phyloP scores from a whole-genome alignment of 2,329 filamentous ascomycete species.

The Colletotrichum gloeosporioides region DNA sequence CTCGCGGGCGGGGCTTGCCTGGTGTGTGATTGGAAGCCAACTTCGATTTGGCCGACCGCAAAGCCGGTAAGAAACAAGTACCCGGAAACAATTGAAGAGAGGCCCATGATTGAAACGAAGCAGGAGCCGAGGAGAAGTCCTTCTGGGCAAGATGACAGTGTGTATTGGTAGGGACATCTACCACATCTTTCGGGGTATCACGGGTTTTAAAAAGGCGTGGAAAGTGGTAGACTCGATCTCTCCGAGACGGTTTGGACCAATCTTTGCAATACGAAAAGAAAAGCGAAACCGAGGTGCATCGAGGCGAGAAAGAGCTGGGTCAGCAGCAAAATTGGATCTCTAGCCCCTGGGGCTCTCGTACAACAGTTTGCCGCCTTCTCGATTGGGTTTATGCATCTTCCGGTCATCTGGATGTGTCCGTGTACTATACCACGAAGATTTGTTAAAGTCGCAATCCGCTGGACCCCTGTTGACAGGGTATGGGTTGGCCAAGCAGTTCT shows the following conservation, averaged over 20 bases:
- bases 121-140: neutral
- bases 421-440: too few relatives aligned
- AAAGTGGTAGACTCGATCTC: neutral
- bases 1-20: neutral
- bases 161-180: too few relatives aligned
- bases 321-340: too few relatives aligned
- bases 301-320: neutral
- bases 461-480: too few relatives aligned
- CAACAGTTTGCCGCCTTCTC: too few relatives aligned
- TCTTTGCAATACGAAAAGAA: neutral
- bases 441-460: too few relatives aligned
- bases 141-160: too few relatives aligned
- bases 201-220: neutral
- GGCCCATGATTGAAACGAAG: neutral
- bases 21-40: neutral
- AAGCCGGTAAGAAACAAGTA: neutral
- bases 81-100: neutral
- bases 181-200: neutral
- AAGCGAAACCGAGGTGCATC: neutral
- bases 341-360: too few relatives aligned
- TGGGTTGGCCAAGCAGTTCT: too few relatives aligned
- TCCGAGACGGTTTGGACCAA: neutral
- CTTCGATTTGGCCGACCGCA: neutral
- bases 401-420: too few relatives aligned
- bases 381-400: too few relatives aligned